Base-by-base conservation (phyloP, 345 rosid species). In the rapeseed (Brassica napus) region DNA sequence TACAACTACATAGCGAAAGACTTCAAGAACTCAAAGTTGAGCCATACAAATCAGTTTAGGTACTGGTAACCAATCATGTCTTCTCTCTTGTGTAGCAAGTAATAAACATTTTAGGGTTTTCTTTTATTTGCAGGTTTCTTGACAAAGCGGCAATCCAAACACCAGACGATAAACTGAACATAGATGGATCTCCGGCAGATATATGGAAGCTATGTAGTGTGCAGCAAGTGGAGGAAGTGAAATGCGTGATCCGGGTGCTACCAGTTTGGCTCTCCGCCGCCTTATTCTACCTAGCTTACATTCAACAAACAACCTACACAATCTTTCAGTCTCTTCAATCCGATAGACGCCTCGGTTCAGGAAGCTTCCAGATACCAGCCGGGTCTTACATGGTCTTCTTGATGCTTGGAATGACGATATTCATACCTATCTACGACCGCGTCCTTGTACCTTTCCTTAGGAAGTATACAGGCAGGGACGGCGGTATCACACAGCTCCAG, bases 211-310 rank as follows among this genome's bases (percentile, higher is more conserved):
- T 90, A 0, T 90, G 92, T 44, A 86, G 92, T 84, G 15, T 44
- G 42, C 92, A 90, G 44, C 92, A 90, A 83, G 88, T 87, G 24
- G 92, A 90, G 66, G 91, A 90, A 84, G 85, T 78, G 73, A 90
- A 90, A 81, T 90, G 91, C 34, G 58, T 85, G 71, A 9, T 83
- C 58, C 78, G 90, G 16, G 84, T 89, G 59, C 76, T 90, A 21
- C 92, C 92, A 12, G 81, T 90, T 68, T 89, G 92, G 95, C 72
- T 83, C 44, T 71, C 91, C 0, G 84, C 87, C n/a, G 79, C 86
- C 26, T 39, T 90, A 5, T 88, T 68, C 76, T 69, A 80, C 23
- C 52, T 85, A 42, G 84, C 83, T 18, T 49, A 85, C 39, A 70
- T 73, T 49, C 95, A 87, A 76, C 90, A 86, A 61, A 83, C 85